Evolutionary conservation across 1,284 basidiomycete genomes (phyloP), one percentile per base, ranked within the genome.

Genomic region (Rhodotorula sp.): DNA sequence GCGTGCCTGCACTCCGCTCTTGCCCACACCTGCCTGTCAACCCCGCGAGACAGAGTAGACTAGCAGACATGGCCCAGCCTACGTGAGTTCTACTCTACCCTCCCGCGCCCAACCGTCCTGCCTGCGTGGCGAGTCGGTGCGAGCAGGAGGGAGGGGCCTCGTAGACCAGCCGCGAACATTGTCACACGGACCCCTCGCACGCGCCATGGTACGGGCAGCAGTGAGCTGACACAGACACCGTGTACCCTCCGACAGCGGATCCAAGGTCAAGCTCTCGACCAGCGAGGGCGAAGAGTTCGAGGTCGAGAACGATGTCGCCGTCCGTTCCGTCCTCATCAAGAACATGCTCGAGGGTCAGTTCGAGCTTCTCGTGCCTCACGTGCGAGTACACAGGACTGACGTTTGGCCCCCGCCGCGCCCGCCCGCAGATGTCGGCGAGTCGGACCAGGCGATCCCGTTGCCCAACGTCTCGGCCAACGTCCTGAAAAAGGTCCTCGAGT

Each of bases 401-500:
- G n/a, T n/a, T n/a, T n/a, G n/a, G n/a, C 19, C n/a, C 55, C 2
- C 54, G 31, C 45, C 38, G 12, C 23, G 23, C 18, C 43, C 62
- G 52, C 28, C 26, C 49, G 2, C 80, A 97, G 95, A 97, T 84
- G 89, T 97, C 66, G 93, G 93, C 77, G 92, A 93, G 82, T 89
- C 88, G 76, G 91, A 93, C 82, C 83, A 84, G 70, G 88, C 93
- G 67, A 99, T 99, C 80, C 97, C 97, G 62, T 85, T 99, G 16
- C 94, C 95, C 71, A 99, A 98, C 81, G 97, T 99, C 23, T 93
- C 94, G 15, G 92, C 95, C 12, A 91, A 90, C 76, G 97, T 99
- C 10, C 84, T 99, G 80, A 95, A 93, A 85, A 99, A 99, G 90
- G 94, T 99, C 68, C 86, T 99, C 60, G 97, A 99, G 81, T 99